Percentiles rank a stretch among this genome's conserved stretches.
Conservation (phyloP, 768 basidiomycete genomes). For the Pulveroboletus frians region DNA sequence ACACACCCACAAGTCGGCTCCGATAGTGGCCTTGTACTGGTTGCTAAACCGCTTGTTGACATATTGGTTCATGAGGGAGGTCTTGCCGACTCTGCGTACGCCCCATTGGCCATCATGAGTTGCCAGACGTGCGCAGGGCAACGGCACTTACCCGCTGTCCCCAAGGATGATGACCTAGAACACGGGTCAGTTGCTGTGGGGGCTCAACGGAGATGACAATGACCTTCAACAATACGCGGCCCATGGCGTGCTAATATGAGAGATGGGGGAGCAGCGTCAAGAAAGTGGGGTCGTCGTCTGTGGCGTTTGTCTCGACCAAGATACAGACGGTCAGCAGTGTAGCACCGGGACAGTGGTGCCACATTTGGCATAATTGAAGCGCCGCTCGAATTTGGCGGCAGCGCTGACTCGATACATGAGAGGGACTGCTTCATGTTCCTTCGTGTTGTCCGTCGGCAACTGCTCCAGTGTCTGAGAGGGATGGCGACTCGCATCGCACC, state of each 20-base stretch:
- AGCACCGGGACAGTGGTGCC: slow-evolving; percentile 6
- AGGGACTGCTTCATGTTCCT: slow-evolving; percentile 1
- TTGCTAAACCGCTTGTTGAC: slow-evolving; percentile 99
- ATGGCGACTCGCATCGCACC: slow-evolving; percentile 34
- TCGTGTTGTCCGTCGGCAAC: slow-evolving; percentile 8
- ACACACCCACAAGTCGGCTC: slow-evolving; percentile 83
- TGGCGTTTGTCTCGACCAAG: slow-evolving; percentile 7
- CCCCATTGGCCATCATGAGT: slow-evolving; percentile 6
- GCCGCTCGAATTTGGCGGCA: slow-evolving; percentile 20
- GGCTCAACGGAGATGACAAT: slow-evolving; percentile 4
- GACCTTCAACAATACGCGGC: slow-evolving; percentile 84
- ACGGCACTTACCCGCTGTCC: slow-evolving; percentile 76
- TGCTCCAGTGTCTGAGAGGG: slow-evolving; percentile 4
- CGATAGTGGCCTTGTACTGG: slow-evolving; percentile 99
- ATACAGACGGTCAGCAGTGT: slow-evolving; percentile 5
- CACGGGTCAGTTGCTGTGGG: slow-evolving; percentile 7
- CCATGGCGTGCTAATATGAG: slow-evolving; percentile 43
- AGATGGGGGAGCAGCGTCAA: not conserved
- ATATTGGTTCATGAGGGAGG: slow-evolving; percentile 99
- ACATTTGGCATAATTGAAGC: slow-evolving; percentile 20
- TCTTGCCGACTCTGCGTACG: slow-evolving; percentile 84
- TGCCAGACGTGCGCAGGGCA: slow-evolving; percentile 1
- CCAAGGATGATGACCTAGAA: slow-evolving; percentile 95
- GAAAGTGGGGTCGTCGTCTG: slow-evolving; percentile 2
- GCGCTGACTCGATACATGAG: not conserved